Conservation (phyloP, 768 basidiomycete species). For the Russula brevipes region DNA sequence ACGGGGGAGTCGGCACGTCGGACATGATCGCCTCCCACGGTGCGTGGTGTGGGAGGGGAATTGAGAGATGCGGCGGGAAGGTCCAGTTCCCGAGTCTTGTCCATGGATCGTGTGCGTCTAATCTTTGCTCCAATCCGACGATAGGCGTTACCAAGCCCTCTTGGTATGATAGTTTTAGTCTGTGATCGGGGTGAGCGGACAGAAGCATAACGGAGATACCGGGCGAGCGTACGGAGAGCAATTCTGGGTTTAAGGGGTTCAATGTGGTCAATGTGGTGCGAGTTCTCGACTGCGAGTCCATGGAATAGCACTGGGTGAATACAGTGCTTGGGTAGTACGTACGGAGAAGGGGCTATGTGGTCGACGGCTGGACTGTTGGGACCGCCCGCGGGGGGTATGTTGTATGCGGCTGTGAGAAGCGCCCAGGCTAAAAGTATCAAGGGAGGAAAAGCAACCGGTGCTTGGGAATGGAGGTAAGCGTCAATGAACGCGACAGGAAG, state of each 20-base stretch:
- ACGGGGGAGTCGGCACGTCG: constrained; percentile 1
- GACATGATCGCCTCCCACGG: neutral
- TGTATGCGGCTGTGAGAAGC: neutral
- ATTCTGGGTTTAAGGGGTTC: neutral
- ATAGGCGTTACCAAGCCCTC: constrained; percentile 13
- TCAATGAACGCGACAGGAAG: neutral
- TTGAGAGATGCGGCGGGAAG: neutral
- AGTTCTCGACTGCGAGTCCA: constrained; percentile 2
- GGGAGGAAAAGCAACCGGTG: neutral
- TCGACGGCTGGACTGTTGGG: neutral
- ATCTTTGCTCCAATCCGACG: constrained; percentile 16
- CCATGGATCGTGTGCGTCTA: constrained; percentile 9
- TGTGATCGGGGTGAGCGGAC: constrained; percentile 4
- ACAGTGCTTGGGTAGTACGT: neutral
- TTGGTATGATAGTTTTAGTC: constrained; percentile 10
- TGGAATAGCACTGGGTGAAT: constrained; percentile 1
- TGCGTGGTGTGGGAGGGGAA: neutral
- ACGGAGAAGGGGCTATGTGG: neutral
- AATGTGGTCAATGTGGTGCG: neutral
- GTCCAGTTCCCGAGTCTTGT: constrained; percentile 1
- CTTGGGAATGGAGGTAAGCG: neutral
- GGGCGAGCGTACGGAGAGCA: neutral
- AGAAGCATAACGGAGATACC: neutral
- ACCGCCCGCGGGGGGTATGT: no score
- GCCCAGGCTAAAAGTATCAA: neutral